These are phyloP conservation scores for Lophiostoma macrostomum DNA, from an alignment of 495 filamentous ascomycete species.

Conservation along the genomic window DNA sequence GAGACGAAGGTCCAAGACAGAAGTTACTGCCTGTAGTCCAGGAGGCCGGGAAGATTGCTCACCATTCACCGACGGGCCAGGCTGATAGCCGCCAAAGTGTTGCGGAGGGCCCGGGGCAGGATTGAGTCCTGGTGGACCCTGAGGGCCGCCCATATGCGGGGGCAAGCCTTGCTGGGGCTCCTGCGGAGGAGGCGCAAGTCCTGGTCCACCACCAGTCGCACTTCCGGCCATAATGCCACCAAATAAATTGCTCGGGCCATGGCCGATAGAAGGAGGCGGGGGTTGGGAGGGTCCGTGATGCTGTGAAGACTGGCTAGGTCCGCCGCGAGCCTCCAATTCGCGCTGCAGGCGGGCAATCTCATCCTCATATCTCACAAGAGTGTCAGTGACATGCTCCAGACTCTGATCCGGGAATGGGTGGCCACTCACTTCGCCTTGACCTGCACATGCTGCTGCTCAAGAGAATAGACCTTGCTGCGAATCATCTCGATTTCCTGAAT, in stretches of 20 bases:
- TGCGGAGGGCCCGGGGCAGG: slow-evolving; percentile 38
- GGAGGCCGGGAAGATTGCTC: too few relatives aligned
- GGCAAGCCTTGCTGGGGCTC: slow-evolving; percentile 54
- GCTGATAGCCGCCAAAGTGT: slow-evolving; percentile 51
- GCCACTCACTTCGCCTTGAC: slow-evolving; percentile 82
- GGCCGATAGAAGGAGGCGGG: slow-evolving; percentile 81
- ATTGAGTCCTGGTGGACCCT: slow-evolving; percentile 42
- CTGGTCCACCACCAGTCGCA: slow-evolving; percentile 75
- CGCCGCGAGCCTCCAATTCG: slow-evolving; percentile 84
- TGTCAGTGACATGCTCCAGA: neutral
- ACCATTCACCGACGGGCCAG: slow-evolving; percentile 30
- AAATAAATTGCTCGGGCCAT: slow-evolving; percentile 87
- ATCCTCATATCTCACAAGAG: slow-evolving; percentile 73
- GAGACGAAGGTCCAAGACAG: neutral
- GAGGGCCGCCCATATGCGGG: slow-evolving; percentile 37
- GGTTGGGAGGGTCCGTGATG: slow-evolving; percentile 76
- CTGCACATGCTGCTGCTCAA: slow-evolving; percentile 80
- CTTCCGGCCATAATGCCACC: slow-evolving; percentile 93
- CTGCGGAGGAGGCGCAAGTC: slow-evolving; percentile 78
- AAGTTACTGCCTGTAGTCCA: too few relatives aligned
- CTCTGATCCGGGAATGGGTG: neutral
- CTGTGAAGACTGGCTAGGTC: slow-evolving; percentile 62
- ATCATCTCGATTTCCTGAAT: slow-evolving; percentile 91
- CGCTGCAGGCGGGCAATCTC: slow-evolving; percentile 80
- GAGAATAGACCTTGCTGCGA: slow-evolving; percentile 80